Evolutionary conservation across 2,329 filamentous ascomycete species (phyloP).

Genomic region (Pyrenophora seminiperda): DNA sequence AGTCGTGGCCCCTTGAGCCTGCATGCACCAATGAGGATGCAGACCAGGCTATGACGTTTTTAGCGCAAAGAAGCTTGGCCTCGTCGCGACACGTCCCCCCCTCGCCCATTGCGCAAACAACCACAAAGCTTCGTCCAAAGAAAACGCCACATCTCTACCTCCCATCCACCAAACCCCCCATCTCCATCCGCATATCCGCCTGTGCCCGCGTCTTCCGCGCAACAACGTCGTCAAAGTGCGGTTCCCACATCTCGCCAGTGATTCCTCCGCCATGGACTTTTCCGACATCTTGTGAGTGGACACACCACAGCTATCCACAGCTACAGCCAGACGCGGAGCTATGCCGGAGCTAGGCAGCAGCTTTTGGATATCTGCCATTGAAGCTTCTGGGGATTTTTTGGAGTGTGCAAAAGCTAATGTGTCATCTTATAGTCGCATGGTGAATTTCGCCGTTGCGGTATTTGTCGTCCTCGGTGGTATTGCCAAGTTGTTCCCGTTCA

Average conservation of each 20-base stretch:
- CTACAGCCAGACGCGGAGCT: slow-evolving; percentile 11
- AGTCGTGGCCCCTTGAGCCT: slow-evolving; percentile 1
- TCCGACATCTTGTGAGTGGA: slow-evolving; percentile 83
- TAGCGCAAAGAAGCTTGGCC: slow-evolving; percentile 13
- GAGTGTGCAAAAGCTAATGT: slow-evolving; percentile 15
- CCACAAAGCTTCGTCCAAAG: background rate
- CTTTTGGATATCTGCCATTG: slow-evolving; percentile 14
- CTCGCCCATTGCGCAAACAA: slow-evolving; percentile 22
- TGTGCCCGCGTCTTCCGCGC: background rate
- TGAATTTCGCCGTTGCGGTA: slow-evolving; percentile 86
- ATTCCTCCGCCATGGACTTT: slow-evolving; percentile 72
- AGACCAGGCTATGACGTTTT: slow-evolving; percentile 17
- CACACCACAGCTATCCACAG: slow-evolving; percentile 7
- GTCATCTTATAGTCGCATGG: slow-evolving; percentile 72
- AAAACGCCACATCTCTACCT: slow-evolving; percentile 8
- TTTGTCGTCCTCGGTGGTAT: slow-evolving; percentile 88
- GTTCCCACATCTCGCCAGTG: slow-evolving; percentile 40
- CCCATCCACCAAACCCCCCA: slow-evolving; percentile 1
- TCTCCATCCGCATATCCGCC: slow-evolving; percentile 8
- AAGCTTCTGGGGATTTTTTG: background rate
- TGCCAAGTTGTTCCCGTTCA: slow-evolving; percentile 67
- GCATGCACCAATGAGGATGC: slow-evolving; percentile 11
- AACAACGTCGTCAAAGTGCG: slow-evolving; percentile 37
- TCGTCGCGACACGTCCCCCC: slow-evolving; percentile 13
- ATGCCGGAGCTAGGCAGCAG: slow-evolving; percentile 29